Evolutionary conservation across 352 stramenopile species (phyloP).

Genomic region (Globisporangium heterothallicum): DNA sequence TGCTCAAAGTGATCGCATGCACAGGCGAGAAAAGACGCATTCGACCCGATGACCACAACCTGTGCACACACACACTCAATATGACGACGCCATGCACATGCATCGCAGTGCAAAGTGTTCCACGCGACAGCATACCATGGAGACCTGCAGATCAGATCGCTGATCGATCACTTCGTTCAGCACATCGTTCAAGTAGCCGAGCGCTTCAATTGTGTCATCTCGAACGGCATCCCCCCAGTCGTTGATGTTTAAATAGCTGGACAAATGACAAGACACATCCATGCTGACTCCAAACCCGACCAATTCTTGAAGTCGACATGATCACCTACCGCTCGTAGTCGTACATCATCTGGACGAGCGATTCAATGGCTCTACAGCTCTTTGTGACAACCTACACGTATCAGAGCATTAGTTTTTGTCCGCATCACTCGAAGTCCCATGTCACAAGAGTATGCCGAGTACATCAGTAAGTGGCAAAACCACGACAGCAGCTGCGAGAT

Average conservation of each 20-base stretch:
- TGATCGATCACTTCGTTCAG: constrained; percentile 77
- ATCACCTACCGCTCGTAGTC: constrained; percentile 54
- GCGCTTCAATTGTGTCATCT: constrained; percentile 70
- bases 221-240: constrained; percentile 73
- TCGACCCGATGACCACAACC: constrained; percentile 70
- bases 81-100: not conserved
- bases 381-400: constrained; percentile 44
- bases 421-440: not conserved
- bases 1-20: constrained; percentile 63
- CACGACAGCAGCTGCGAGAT: constrained; percentile 38
- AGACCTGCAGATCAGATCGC: constrained; percentile 65
- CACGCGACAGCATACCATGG: constrained; percentile 36
- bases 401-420: not conserved
- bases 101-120: no score
- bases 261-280: not conserved
- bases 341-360: constrained; percentile 71
- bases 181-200: constrained; percentile 61
- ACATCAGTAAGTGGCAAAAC: constrained; percentile 61
- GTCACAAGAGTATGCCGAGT: no score
- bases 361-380: constrained; percentile 56
- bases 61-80: constrained; percentile 8
- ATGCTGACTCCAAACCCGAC: not conserved
- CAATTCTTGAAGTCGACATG: not conserved
- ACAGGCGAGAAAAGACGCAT: constrained; percentile 61
- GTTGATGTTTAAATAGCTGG: constrained; percentile 69